Evolutionary conservation across 768 basidiomycete genomes (phyloP).

Genomic region (Artomyces pyxidatus): DNA sequence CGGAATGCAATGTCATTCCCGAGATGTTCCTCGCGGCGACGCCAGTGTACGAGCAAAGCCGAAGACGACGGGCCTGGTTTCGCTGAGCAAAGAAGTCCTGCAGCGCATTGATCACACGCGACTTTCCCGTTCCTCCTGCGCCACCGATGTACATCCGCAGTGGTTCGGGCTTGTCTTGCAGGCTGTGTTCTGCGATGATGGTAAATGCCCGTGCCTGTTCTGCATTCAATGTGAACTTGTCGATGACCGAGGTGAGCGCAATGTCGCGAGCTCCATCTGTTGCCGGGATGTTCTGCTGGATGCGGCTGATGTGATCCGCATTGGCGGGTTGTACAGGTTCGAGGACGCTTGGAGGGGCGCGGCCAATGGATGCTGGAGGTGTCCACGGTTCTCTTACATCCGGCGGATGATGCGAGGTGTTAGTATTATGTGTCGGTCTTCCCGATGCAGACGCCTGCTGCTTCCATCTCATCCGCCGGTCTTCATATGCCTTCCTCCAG

Average conservation of each 20-base stretch:
- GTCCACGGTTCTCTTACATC: too few relatives aligned
- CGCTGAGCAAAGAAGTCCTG: constrained; percentile 22
- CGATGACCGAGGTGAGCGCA: neutral
- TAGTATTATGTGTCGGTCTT: neutral
- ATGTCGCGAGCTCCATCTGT: neutral
- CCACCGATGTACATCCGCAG: constrained; percentile 31
- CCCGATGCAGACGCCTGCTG: neutral
- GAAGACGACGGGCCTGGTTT: constrained; percentile 20
- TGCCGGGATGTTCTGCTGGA: neutral
- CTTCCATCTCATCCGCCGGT: neutral
- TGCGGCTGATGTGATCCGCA: neutral
- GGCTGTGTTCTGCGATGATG: constrained; percentile 24
- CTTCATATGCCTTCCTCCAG: neutral
- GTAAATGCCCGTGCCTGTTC: constrained; percentile 28
- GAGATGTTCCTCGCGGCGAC: constrained; percentile 31
- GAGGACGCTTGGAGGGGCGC: neutral
- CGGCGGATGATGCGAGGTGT: neutral
- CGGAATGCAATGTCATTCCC: constrained; percentile 34
- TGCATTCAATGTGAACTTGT: constrained; percentile 24
- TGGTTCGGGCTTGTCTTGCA: constrained; percentile 8
- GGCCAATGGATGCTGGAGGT: too few relatives aligned
- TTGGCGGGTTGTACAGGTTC: neutral
- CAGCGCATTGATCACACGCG: constrained; percentile 29
- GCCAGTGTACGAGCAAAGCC: constrained; percentile 29
- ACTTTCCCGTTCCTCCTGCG: constrained; percentile 37